These are phyloP conservation scores for Monascus purpureus DNA, from an alignment of 495 filamentous ascomycete species.

Conservation along the genomic window DNA sequence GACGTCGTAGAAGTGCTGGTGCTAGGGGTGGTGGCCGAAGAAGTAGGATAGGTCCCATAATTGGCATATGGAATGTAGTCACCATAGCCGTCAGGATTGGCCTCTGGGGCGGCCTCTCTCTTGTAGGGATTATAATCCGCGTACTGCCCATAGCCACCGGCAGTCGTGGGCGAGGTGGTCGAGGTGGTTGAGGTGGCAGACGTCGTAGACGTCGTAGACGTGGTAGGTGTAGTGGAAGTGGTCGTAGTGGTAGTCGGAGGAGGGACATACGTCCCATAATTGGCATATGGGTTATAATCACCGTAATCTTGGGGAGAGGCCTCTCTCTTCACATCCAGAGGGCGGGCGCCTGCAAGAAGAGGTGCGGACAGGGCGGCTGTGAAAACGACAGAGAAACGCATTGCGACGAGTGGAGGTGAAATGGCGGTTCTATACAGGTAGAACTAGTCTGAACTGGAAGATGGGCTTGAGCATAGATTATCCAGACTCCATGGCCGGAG, in stretches of 20 bases:
- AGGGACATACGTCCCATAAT: background rate
- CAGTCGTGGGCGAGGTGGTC: background rate
- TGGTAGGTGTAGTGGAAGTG: background rate
- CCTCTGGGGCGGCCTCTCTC: background rate
- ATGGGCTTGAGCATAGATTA: too few species aligned
- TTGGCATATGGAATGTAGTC: constrained; percentile 1
- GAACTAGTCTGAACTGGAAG: too few species aligned
- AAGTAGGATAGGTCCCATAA: background rate
- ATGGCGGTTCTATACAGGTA: too few species aligned
- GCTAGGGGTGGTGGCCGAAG: background rate
- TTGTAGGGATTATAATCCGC: background rate
- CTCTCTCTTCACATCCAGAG: background rate
- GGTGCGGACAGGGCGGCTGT: background rate
- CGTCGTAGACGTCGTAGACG: background rate
- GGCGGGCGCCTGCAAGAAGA: constrained; percentile 1
- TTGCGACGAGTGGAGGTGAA: background rate
- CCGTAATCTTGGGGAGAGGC: background rate
- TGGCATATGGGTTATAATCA: background rate
- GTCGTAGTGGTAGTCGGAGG: background rate
- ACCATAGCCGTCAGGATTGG: constrained; percentile 1
- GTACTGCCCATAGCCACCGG: background rate
- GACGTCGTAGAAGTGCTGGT: background rate
- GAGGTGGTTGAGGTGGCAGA: background rate
- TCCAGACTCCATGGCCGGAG: too few species aligned
- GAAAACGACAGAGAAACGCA: background rate